Base-by-base conservation (phyloP, 306 rosid genomes). In the Malus sylvestris region DNA sequence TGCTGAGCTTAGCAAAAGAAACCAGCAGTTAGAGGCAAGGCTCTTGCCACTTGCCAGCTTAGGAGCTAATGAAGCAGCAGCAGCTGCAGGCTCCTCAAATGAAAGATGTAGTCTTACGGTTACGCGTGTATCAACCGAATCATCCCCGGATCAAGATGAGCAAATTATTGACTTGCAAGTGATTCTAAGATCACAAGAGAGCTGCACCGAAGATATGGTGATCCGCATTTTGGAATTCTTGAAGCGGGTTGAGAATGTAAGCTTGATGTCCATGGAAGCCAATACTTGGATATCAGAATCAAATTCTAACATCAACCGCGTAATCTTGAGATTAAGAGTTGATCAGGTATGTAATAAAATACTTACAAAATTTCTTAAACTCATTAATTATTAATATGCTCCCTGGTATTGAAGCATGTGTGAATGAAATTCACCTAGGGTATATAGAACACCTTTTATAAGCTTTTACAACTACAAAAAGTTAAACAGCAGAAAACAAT, bases 181-280 rank as follows among this genome's bases (percentile, higher is more conserved):
- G 73, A 76, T 60, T 8, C 53, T 76, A 55, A 91, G 89, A 71
- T 89, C 93, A 20, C 22, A 23, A 45, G 83, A 85, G 73, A 19
- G 72, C 66, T 80, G 85, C 10, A 81, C 83, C 22, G 85, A 72
- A 55, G 91, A 90, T 79, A 14, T 85, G 4, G 61, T 85, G 73
- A 88, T 91, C 68, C 82, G 88, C 3, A 75, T 91, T 42, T 75
- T 94, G 84, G 96, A 83, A 74, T 88, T 94, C 87, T 77, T 94
- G 73, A 94, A 81, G 72, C 86, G 22, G 58, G 85, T 51, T 68
- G 55, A 71, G 44, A 83, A 81, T 27, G 72, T 91, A 53, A 87
- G 79, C 78, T 81, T 94, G 80, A 9, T 86, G 76, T 87, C 96
- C 76, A 82, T 94, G 91, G 84, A 77, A 5, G 88, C 94, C 68